A percentile compares a stretch with the other conserved stretches of the same genome.
Evolutionary conservation across 2,329 filamentous ascomycete genomes (phyloP).

Genomic region (Fusarium siculi): DNA sequence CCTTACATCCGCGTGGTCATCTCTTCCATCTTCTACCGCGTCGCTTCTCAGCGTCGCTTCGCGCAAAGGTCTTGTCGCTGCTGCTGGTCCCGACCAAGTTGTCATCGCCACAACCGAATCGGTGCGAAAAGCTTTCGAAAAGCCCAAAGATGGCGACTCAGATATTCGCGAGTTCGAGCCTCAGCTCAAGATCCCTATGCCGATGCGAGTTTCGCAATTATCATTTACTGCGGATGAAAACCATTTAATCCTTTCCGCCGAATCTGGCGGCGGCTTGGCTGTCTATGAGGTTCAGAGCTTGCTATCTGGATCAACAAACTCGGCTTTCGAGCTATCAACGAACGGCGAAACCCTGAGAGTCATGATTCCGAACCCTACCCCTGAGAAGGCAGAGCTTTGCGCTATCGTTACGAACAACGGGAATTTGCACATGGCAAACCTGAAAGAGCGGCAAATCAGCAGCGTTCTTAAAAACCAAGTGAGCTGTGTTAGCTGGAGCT

Average conservation of each 20-base stretch:
- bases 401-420: conserved; percentile 84
- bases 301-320: conserved; percentile 71
- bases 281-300: conserved; percentile 82
- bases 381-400: conserved; percentile 77
- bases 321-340: conserved; percentile 80
- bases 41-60: conserved; percentile 88
- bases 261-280: conserved; percentile 81
- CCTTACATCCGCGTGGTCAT: conserved; percentile 81
- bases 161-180: conserved; percentile 78
- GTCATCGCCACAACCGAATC: conserved; percentile 80
- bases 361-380: conserved; percentile 82
- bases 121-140: conserved; percentile 78
- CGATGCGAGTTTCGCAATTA: conserved; percentile 84
- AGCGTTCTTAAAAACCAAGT: conserved; percentile 76
- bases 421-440: conserved; percentile 83
- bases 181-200: conserved; percentile 76
- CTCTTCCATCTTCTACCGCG: conserved; percentile 78
- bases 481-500: conserved; percentile 90
- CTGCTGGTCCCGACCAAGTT: conserved; percentile 84
- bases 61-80: conserved; percentile 82
- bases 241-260: conserved; percentile 83
- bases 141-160: conserved; percentile 66
- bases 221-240: conserved; percentile 91
- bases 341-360: conserved; percentile 78
- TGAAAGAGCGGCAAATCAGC: conserved; percentile 75